Conservation (phyloP, 73 alveolate genomes). For the Symbiodinium pilosum region DNA sequence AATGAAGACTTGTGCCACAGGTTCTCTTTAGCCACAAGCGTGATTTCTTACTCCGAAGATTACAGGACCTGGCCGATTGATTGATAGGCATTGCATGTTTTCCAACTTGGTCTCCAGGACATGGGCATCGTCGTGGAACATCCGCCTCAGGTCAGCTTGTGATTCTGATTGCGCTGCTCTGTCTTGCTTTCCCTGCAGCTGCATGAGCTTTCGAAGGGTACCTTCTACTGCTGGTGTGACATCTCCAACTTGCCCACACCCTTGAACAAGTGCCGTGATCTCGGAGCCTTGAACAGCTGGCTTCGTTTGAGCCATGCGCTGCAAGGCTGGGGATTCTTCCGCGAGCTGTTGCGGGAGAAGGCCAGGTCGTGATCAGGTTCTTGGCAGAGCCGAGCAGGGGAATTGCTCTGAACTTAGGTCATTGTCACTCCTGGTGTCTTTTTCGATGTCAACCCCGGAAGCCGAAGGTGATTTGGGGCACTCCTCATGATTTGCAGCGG, state of each 20-base stretch:
- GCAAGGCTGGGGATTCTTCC: slow-evolving; percentile 82
- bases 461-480: neutral
- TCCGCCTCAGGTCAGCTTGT: slow-evolving; percentile 57
- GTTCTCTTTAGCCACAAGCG: slow-evolving; percentile 90
- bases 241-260: slow-evolving; percentile 76
- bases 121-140: slow-evolving; percentile 88
- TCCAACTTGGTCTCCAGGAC: slow-evolving; percentile 24
- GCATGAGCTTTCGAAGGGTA: neutral
- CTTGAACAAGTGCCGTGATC: slow-evolving; percentile 44
- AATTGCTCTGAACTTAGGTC: neutral
- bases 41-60: slow-evolving; percentile 47
- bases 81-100: no score
- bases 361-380: neutral
- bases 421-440: slow-evolving; percentile 85
- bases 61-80: slow-evolving; percentile 1
- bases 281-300: neutral
- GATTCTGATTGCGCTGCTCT: no score
- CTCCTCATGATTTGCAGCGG: no score
- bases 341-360: slow-evolving; percentile 77
- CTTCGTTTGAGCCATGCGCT: neutral
- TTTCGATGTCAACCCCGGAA: slow-evolving; percentile 92
- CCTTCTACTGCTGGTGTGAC: slow-evolving; percentile 94
- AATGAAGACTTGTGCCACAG: no score
- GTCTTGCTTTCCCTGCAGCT: neutral
- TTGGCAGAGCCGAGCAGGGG: neutral